phyloP scores from a whole-genome alignment of 768 basidiomycete genomes.

The Pisolithus microcarpus region DNA sequence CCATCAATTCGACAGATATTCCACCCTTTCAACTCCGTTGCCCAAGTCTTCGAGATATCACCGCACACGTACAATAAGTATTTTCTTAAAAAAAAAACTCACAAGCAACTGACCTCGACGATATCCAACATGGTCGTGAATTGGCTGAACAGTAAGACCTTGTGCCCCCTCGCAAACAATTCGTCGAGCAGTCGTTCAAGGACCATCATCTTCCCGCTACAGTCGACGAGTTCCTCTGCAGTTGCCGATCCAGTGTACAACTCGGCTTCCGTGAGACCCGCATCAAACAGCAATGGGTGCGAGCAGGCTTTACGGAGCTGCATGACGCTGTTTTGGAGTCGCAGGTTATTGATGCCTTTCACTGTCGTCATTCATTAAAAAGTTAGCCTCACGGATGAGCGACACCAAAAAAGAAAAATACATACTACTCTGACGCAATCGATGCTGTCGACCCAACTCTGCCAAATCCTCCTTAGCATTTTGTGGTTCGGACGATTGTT shows the following conservation, averaged over 20 bases:
- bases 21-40: slow-evolving; percentile 76
- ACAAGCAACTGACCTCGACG: slow-evolving; percentile 70
- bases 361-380: slow-evolving; percentile 33
- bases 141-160: slow-evolving; percentile 84
- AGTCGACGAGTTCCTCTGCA: slow-evolving; percentile 74
- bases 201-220: slow-evolving; percentile 96
- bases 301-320: slow-evolving; percentile 95
- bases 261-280: slow-evolving; percentile 8
- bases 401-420: neutral
- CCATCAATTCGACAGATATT: slow-evolving; percentile 90
- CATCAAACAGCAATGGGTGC: slow-evolving; percentile 83
- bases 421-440: slow-evolving; percentile 54
- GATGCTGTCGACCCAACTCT: slow-evolving; percentile 52
- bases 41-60: slow-evolving; percentile 49
- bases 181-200: slow-evolving; percentile 82
- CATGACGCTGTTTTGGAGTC: slow-evolving; percentile 92
- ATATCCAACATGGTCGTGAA: slow-evolving; percentile 97
- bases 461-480: slow-evolving; percentile 41
- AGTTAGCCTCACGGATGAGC: slow-evolving; percentile 1
- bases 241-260: slow-evolving; percentile 36
- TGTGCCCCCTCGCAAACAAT: slow-evolving; percentile 73
- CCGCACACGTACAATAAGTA: no score
- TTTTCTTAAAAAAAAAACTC: no score
- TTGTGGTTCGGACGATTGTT: slow-evolving; percentile 20
- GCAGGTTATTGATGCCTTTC: slow-evolving; percentile 86